Evolutionary conservation across 441 rosid species (phyloP).

Genomic region (Syzygium malaccense): DNA sequence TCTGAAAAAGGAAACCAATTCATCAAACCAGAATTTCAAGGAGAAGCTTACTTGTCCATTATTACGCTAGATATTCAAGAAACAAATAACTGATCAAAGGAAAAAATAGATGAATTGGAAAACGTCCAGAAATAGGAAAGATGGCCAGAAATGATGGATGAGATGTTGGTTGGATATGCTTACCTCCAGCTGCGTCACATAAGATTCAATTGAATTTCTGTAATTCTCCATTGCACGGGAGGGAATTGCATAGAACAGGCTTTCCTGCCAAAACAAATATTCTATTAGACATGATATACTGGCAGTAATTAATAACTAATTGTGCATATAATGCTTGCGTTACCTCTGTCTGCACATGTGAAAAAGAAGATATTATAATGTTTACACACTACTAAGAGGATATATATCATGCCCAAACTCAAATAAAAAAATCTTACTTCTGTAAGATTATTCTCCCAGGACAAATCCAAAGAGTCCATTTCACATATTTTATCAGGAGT

Average conservation of each 20-base stretch:
- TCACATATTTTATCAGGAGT: constrained; percentile 54
- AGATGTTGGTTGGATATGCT: constrained; percentile 5
- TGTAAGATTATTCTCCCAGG: constrained; percentile 70
- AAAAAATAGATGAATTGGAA: neutral
- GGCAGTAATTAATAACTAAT: neutral
- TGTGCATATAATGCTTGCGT: neutral
- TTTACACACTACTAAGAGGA: neutral
- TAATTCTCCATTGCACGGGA: constrained; percentile 79
- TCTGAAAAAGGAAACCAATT: constrained; percentile 31
- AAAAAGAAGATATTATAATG: neutral
- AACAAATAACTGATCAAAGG: neutral
- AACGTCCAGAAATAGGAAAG: neutral
- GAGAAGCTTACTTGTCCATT: neutral
- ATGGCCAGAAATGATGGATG: neutral
- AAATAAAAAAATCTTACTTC: constrained; percentile 50
- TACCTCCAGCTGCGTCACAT: constrained; percentile 67
- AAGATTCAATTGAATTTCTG: constrained; percentile 76
- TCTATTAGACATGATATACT: neutral
- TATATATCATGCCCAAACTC: neutral
- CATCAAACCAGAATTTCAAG: neutral
- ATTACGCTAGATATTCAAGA: neutral
- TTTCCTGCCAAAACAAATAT: constrained; percentile 54
- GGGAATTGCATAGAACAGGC: constrained; percentile 90
- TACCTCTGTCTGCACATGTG: neutral
- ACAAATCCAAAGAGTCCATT: constrained; percentile 42